Evolutionary conservation across 2,329 filamentous ascomycete species (phyloP).

Genomic region (Colletotrichum sp.): DNA sequence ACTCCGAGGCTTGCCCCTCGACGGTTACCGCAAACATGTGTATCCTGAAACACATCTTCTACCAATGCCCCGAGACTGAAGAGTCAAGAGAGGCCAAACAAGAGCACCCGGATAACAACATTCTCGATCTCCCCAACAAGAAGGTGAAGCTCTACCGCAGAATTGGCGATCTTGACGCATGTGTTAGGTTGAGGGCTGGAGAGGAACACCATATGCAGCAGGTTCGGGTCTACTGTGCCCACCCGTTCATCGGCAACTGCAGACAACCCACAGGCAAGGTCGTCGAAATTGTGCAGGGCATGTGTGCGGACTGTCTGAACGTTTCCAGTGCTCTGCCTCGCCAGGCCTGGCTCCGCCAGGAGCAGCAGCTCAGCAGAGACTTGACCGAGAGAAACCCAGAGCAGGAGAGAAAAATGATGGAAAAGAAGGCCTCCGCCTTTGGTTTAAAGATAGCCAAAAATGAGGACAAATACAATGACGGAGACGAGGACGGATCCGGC

Average conservation of each 20-base stretch:
- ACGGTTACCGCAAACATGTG: not conserved
- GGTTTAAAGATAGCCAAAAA: not conserved
- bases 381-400: not conserved
- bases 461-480: not conserved
- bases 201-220: not conserved
- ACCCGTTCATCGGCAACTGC: not conserved
- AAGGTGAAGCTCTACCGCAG: not conserved
- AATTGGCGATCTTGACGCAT: not conserved
- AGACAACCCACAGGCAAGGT: not conserved
- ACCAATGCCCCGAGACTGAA: not conserved
- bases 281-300: not conserved
- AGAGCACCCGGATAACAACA: rapidly evolving
- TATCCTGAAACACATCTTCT: not conserved
- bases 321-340: not conserved
- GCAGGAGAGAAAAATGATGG: not conserved
- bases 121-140: not conserved
- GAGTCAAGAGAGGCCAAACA: not conserved
- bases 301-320: not conserved
- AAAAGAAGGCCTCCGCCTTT: rapidly evolving
- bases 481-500: not conserved
- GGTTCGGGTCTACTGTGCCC: not conserved
- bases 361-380: not conserved
- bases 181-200: not conserved
- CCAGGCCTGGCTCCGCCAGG: not conserved
- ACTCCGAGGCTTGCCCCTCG: not conserved